Base-by-base conservation (phyloP, 2,329 filamentous ascomycete genomes). In the Stromatinia cepivora region DNA sequence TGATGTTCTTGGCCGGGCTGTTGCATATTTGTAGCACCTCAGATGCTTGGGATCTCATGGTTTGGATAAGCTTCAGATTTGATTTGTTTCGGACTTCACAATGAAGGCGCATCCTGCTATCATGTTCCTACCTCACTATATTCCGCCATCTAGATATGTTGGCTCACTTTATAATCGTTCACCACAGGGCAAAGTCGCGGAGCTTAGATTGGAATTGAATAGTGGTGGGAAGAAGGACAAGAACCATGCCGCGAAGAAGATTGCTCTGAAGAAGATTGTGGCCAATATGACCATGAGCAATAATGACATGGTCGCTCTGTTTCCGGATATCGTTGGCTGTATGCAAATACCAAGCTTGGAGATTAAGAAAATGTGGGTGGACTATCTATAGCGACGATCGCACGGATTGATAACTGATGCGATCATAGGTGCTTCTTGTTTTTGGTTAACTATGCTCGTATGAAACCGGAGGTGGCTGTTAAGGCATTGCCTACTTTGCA, bases 271-370 rank as follows among this genome's bases (percentile, higher is more conserved):
- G 87, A 97, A 97, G 86, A 98, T 99, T 75, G 95, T 99, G 76
- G 95, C 95, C 79, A 99, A 99, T 80, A 99, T 99, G 95, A 99
- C 95, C 73, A 99, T 99, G 95, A 98, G 94, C 87, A 99, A 99
- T 83, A 99, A 98, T 79, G 95, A 99, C 81, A 99, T 99, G 95
- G 91, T 98, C 68, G 93, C 93, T 52, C 84, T 99, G 66, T 99
- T 99, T 76, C 93, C 94, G 25, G 95, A 99, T 79, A 91, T 99
- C 71, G 92, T 99, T 75, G 89, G 85, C 72, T 98, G 94, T 84
- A 99, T 99, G 95, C 89, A 92, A 76, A 92, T 99, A 72, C 91
- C 90, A 66, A 97, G 92, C 77, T 83, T 99, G 79, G 95, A 99
- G 82, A 97, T 99, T 82, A 99, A 99, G 87, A 99, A 99, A 86